These are phyloP conservation scores for Botrytis elliptica DNA, from an alignment of 2,329 filamentous ascomycete species.

Conservation along the genomic window DNA sequence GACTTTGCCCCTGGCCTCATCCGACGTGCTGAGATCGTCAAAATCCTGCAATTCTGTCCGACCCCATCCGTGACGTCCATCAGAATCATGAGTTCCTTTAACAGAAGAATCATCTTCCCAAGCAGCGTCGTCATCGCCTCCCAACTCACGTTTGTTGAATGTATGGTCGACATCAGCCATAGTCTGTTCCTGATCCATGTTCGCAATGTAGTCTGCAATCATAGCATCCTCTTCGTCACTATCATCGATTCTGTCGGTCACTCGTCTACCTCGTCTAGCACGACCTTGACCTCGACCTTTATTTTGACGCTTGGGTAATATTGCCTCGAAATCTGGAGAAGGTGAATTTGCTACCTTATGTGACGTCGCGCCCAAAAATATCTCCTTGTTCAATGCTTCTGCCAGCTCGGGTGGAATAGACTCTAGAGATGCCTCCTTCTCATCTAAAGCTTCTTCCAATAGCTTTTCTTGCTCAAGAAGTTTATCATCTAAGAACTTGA, in stretches of 20 bases:
- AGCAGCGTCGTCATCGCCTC: constrained; percentile 42
- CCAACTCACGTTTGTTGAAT: constrained; percentile 43
- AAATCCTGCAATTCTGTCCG: constrained; percentile 47
- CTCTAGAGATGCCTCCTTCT: constrained; percentile 15
- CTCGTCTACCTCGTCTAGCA: background rate
- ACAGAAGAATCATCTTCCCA: constrained; percentile 28
- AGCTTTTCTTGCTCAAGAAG: constrained; percentile 33
- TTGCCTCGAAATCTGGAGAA: constrained; percentile 17
- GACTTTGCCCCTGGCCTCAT: constrained; percentile 45
- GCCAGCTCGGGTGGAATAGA: constrained; percentile 13
- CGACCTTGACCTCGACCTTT: constrained; percentile 18
- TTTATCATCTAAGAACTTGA: constrained; percentile 36
- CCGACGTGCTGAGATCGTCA: constrained; percentile 50
- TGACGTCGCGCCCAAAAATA: background rate
- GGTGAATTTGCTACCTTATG: constrained; percentile 16
- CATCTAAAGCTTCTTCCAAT: constrained; percentile 34
- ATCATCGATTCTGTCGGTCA: background rate
- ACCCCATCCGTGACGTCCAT: constrained; percentile 42
- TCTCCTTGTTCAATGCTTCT: constrained; percentile 5
- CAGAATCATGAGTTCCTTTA: constrained; percentile 5
- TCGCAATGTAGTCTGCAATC: constrained; percentile 40
- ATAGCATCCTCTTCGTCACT: constrained; percentile 31
- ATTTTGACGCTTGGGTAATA: constrained; percentile 14
- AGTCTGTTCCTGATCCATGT: constrained; percentile 38
- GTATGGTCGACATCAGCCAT: background rate